Conservation (phyloP, 495 filamentous ascomycete genomes). For the Penicillium paxilli region DNA sequence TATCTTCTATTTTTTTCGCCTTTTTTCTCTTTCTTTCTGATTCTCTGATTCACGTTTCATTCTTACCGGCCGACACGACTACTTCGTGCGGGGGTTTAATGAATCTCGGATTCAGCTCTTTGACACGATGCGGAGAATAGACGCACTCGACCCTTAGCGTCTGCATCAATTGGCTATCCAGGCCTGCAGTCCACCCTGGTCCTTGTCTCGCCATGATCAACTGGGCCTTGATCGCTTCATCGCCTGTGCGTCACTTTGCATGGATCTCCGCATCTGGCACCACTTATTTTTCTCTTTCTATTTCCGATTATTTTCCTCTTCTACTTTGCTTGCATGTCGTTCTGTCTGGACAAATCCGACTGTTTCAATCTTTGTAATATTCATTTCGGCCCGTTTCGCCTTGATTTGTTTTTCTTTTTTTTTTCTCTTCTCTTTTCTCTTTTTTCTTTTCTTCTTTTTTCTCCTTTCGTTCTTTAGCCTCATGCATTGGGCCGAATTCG, state of each 20-base stretch:
- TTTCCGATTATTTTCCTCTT: constrained; percentile 14
- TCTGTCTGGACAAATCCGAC: constrained; percentile 16
- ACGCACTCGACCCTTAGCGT: background rate
- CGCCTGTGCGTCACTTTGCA: constrained; percentile 10
- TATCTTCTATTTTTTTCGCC: constrained; percentile 3
- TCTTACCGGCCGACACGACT: background rate
- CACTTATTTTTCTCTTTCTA: background rate
- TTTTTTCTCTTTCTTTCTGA: constrained; percentile 1
- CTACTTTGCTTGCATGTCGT: constrained; percentile 12
- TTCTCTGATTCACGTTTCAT: constrained; percentile 5
- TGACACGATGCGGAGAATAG: constrained; percentile 26
- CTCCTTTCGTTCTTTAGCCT: constrained; percentile 17
- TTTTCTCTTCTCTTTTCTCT: background rate
- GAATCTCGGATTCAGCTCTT: constrained; percentile 6
- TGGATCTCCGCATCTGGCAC: constrained; percentile 5
- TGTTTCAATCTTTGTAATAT: constrained; percentile 18
- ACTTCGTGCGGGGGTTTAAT: constrained; percentile 18
- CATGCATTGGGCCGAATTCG: constrained; percentile 26
- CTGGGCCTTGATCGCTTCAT: constrained; percentile 8
- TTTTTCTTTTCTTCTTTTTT: constrained; percentile 15
- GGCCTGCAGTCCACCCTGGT: background rate
- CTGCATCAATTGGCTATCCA: constrained; percentile 13
- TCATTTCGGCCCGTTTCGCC: constrained; percentile 8
- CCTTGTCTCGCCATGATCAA: constrained; percentile 4
- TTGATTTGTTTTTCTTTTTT: too few species aligned